Percentiles rank a stretch among this genome's conserved stretches.
Evolutionary conservation across 768 basidiomycete species (phyloP).

Genomic region (Hygrocybe punicea): DNA sequence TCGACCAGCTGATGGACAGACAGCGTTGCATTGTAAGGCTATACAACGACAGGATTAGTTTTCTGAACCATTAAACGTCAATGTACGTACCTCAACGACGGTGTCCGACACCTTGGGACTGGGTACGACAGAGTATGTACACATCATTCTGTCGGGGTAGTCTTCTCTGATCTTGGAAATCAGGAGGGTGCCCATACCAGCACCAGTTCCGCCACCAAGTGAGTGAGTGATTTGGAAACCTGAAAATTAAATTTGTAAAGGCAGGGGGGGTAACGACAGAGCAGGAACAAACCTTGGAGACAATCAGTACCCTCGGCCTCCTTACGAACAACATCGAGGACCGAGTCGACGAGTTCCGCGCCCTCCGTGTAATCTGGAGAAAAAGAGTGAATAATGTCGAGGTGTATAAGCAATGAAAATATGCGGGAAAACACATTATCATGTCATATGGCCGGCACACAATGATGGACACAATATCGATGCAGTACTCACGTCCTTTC

Average conservation of each 20-base stretch:
- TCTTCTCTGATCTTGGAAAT: slow-evolving; percentile 99
- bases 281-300: slow-evolving; percentile 77
- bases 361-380: slow-evolving; percentile 83
- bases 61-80: neutral
- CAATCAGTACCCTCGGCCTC: slow-evolving; percentile 98
- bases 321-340: slow-evolving; percentile 97
- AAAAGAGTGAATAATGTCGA: slow-evolving; percentile 10
- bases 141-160: slow-evolving; percentile 99
- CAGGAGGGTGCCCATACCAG: slow-evolving; percentile 98
- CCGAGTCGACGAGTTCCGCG: slow-evolving; percentile 97
- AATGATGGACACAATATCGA: neutral
- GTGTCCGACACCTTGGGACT: slow-evolving; percentile 98
- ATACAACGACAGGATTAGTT: slow-evolving; percentile 6
- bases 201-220: slow-evolving; percentile 97
- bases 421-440: slow-evolving; percentile 2
- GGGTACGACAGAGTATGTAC: slow-evolving; percentile 98
- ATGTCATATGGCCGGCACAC: slow-evolving; percentile 6
- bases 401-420: slow-evolving; percentile 9
- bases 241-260: slow-evolving; percentile 26
- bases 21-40: slow-evolving; percentile 98
- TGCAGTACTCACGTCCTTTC: slow-evolving; percentile 85
- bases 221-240: slow-evolving; percentile 99
- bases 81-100: slow-evolving; percentile 75
- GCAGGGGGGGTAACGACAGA: neutral
- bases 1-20: slow-evolving; percentile 98